Base-by-base conservation (phyloP, 192 early-diverging fungal genomes). In the Allomyces arbusculus region DNA sequence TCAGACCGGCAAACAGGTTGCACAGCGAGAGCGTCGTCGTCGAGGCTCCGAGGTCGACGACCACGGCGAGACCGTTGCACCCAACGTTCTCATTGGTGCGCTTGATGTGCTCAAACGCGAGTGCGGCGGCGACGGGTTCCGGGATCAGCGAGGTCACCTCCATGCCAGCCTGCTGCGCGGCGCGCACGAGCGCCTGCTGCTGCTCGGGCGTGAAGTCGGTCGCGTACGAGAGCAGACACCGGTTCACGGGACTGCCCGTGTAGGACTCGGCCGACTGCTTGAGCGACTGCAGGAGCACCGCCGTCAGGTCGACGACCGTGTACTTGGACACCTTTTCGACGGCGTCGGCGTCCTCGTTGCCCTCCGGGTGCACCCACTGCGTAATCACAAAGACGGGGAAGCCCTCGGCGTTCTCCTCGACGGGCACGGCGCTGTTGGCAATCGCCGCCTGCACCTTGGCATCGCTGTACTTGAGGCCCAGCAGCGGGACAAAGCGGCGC, bases 121-220 rank as follows among this genome's bases (percentile, higher is more conserved):
- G 75, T 50, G 86, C 90, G 65, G 91, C 91, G 26, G 93, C 93
- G 67, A 87, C 82, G 26, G 95, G 89, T 76, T 97, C 95, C 44
- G 86, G 77, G 23, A 97, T 80, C 61, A 90, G 80, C 79, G 89
- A 89, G 62, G 88, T 77, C 24, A 87, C 80, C 43, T 78, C 78
- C 70, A 96, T 84, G 20, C 91, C 92, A 40, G 92, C 91, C 63
- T 79, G 82, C 24, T 77, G 76, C 66, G 87, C 85, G 44, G 88
- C 81, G 62, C 73, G 70, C 20, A 75, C 67, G 24, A 97, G 72
- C 61, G 86, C 87, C 55, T 75, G 73, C 61, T 82, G 78, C 73
- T 92, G 87, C 66, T 74, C 76, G 23, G 84, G 82, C 28, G 82
- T 80, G 69, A 92, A 93, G 74, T 89, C 83, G n/a, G 88, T 80